Conservation (phyloP, 2,329 filamentous ascomycete genomes). For the Aspergillus awamori region DNA sequence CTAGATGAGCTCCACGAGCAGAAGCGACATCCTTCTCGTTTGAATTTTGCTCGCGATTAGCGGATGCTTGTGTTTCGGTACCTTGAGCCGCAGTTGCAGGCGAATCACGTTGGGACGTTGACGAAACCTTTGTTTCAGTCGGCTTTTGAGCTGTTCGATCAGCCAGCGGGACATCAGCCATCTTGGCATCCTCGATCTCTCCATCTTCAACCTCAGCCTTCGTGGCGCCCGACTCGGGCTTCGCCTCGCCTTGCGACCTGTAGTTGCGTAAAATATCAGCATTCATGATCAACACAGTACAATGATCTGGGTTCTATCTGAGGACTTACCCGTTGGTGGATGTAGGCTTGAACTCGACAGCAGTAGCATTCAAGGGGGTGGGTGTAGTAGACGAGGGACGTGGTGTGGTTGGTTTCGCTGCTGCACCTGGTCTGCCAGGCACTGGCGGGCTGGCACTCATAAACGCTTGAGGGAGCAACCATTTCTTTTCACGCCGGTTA, state of each 20-base stretch:
- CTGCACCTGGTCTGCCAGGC: conserved; percentile 18
- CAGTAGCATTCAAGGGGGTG: conserved; percentile 44
- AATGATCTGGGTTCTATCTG: neutral
- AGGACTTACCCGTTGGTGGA: conserved; percentile 39
- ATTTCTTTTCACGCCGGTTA: conserved; percentile 52
- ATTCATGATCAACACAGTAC: neutral
- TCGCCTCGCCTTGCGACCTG: conserved; percentile 34
- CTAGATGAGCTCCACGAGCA: conserved; percentile 17
- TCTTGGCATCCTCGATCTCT: conserved; percentile 51
- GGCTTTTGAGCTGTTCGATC: conserved; percentile 18
- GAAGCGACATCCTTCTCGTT: conserved; percentile 15
- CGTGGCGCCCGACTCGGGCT: conserved; percentile 24
- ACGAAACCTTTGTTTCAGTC: conserved; percentile 18
- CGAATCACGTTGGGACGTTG: conserved; percentile 16
- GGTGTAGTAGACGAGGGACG: conserved; percentile 36
- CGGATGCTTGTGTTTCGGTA: conserved; percentile 10
- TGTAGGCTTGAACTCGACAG: conserved; percentile 45
- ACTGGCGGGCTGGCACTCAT: conserved; percentile 37
- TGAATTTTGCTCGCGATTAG: conserved; percentile 14
- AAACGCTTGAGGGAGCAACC: conserved; percentile 53
- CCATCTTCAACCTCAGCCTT: conserved; percentile 48
- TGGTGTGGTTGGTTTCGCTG: conserved; percentile 32
- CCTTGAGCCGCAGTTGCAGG: conserved; percentile 13
- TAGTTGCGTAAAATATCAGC: conserved; percentile 25
- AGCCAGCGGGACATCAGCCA: conserved; percentile 36